Base-by-base conservation (phyloP, 805 yeast genomes). In the Myxozyma kluyveri region DNA sequence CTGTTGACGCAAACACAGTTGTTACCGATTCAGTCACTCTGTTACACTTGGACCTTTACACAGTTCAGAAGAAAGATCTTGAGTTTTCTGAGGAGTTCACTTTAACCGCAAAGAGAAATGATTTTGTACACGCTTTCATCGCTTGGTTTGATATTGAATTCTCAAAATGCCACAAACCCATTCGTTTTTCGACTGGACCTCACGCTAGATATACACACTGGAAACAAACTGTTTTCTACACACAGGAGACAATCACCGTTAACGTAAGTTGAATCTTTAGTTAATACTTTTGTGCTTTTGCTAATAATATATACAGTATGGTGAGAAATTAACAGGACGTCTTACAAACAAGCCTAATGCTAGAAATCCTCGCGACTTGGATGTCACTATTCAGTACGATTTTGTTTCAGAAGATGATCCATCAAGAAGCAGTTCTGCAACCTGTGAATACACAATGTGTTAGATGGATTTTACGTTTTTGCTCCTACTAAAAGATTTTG, bases 191-290 rank as follows among this genome's bases (percentile, higher is more conserved):
- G 19, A 95, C 99, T 12, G 98, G 98, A 22, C 96, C 99, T 32
- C 89, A 86, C 72, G 83, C 89, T 43, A 81, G 82, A 62, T 89
- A 90, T 76, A 93, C 99, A 14, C 99, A 93, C 74, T 93, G 99
- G 99, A 95, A 93, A 70, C 99, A 93, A 74, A 86, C 96, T 18
- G 95, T 93, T 1, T 89, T 95, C 72, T 95, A 93, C 70, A 76
- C 91, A 65, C 82, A 79, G 62, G 86, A 88, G 63, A 95, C 87
- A 26, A 71, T 91, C 59, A 86, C 57, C 33, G 36, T 59, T 18
- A 54, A 58, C 42, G 59, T 52, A 26, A 27, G 58, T 42, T 40
- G 33, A 19, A 24, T 18, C 9, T 24, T 33, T 24, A 39, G 27
- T 19, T n/a, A 7, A 14, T 82, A 64, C n/a, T n/a, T n/a, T n/a